Base-by-base conservation (phyloP, 1,139 yeast genomes). In the Debaryomyces coudertii region DNA sequence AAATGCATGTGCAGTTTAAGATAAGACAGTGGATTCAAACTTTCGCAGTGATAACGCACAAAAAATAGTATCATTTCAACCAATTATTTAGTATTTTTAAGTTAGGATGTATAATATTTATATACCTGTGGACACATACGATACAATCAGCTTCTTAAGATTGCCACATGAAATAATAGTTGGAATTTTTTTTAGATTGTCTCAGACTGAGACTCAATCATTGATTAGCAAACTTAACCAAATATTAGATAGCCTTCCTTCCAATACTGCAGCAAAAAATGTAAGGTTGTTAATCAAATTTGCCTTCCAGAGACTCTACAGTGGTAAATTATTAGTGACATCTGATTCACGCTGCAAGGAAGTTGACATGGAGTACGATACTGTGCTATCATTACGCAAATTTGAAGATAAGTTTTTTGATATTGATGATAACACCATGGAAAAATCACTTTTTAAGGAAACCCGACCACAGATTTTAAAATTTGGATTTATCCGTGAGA, bases 121-220 rank as follows among this genome's bases (percentile, higher is more conserved):
- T 6, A n/a, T 9, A 4, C 9, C 24, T 2, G 18, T 15, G 9
- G 9, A 33, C 2, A 5, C 18, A 4, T 7, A 7, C 12, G n/a
- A 2, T 33, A 33, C n/a, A 20, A 8, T 9, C 7, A 20, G 8
- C 23, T 24, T 36, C n/a, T 31, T 47, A 23, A 44, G 44, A 40
- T 57, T 68, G 34, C 67, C 73, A 5, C 50, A 55, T 16, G 74
- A 69, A 45, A 46, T 69, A 3, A 55, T 64, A 6, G 44, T 64
- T 7, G 44, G 48, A 22, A 57, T 69, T 7, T 57, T 69, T 37
- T 47, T 47, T 31, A 48, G 53, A 38, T 45, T 69, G 15, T 44
- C 61, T 2, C 58, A 65, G 0, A 30, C 43, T 1, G 71, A 69
- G 42, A 59, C 65, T 16, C 37, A 23, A 9, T n/a, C 12, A 23